Evolutionary conservation across 129 eudicot species (phyloP), one percentile per base, ranked within the genome.

Genomic region (Calendula officinalis): DNA sequence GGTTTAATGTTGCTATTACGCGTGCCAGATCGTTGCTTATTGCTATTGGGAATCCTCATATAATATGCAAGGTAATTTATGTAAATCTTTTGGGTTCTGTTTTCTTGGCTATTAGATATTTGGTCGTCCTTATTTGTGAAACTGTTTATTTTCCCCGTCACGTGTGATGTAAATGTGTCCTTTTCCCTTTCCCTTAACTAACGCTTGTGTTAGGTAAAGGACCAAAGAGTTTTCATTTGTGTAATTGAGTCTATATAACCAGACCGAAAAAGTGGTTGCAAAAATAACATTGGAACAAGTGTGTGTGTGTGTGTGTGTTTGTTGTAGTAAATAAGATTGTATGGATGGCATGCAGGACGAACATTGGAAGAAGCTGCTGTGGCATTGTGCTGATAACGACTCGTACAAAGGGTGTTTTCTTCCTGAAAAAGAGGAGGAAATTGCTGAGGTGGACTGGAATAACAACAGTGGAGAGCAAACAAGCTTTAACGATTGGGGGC

Each of bases 1-100:
- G 98, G 84, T 91, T 91, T 58, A 91, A 91, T 64, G 96, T 91
- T 49, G 98, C 98, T 42, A 78, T 84, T 62, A 91, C 98, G 9
- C 69, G 98, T 35, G 98, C 98, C 10, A 80, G 70, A 74, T 84
- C 90, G 7, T 67, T 91, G 86, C 73, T 91, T 75, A 68, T 91
- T 60, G 81, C 85, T 36, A 70, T 87, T 35, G 98, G 96, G 52
- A 91, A 91, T 49, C 98, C 98, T 8, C 98, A 91, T 73, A 91
- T 91, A 39, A 75, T 91, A 34, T 84, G 88, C 79, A 84, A 82
- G 98, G 98, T 91, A 77, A 62, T 46, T 27, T 75, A n/a, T n/a
- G n/a, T n/a, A n/a, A n/a, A n/a, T n/a, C n/a, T n/a, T n/a, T n/a
- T n/a, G n/a, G n/a, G n/a, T n/a, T n/a, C n/a, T n/a, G n/a, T n/a